Conservation (phyloP, 2,329 filamentous ascomycete genomes). For the Eutypa lata region DNA sequence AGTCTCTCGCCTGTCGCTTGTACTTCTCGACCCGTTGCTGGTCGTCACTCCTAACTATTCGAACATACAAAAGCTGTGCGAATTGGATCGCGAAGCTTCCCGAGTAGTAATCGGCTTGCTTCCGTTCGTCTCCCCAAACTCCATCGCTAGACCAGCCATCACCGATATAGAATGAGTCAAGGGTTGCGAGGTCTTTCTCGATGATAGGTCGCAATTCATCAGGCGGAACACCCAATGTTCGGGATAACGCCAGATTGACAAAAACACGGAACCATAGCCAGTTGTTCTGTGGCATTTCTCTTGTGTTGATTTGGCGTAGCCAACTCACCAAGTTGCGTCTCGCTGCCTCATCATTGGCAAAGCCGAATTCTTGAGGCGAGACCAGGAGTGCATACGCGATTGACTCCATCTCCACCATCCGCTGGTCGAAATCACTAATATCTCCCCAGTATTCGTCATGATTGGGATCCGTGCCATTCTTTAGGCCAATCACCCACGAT, state of each 20-base stretch:
- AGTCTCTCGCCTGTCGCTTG: slow-evolving; percentile 36
- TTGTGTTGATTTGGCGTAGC: slow-evolving; percentile 40
- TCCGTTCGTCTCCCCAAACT: slow-evolving; percentile 32
- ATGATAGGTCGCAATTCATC: slow-evolving; percentile 34
- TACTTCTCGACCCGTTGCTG: slow-evolving; percentile 34
- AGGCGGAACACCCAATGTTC: slow-evolving; percentile 35
- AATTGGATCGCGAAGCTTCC: slow-evolving; percentile 54
- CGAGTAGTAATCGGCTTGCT: slow-evolving; percentile 51
- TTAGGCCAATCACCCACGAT: slow-evolving; percentile 31
- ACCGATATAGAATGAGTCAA: slow-evolving; percentile 42
- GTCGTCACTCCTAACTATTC: slow-evolving; percentile 40
- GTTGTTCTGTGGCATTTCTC: slow-evolving; percentile 44
- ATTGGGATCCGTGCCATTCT: slow-evolving; percentile 29
- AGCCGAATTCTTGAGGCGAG: slow-evolving; percentile 36
- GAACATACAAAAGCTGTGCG: slow-evolving; percentile 43
- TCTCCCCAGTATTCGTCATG: slow-evolving; percentile 45
- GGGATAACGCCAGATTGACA: slow-evolving; percentile 43
- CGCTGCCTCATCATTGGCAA: slow-evolving; percentile 22
- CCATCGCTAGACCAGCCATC: slow-evolving; percentile 49
- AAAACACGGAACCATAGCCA: slow-evolving; percentile 54
- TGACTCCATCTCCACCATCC: slow-evolving; percentile 54
- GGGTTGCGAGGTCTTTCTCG: slow-evolving; percentile 36
- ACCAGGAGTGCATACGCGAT: slow-evolving; percentile 45
- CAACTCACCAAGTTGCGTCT: slow-evolving; percentile 37
- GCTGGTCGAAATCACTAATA: slow-evolving; percentile 43